Base-by-base conservation (phyloP, 768 basidiomycete species). In the Leccinum rimulosum region DNA sequence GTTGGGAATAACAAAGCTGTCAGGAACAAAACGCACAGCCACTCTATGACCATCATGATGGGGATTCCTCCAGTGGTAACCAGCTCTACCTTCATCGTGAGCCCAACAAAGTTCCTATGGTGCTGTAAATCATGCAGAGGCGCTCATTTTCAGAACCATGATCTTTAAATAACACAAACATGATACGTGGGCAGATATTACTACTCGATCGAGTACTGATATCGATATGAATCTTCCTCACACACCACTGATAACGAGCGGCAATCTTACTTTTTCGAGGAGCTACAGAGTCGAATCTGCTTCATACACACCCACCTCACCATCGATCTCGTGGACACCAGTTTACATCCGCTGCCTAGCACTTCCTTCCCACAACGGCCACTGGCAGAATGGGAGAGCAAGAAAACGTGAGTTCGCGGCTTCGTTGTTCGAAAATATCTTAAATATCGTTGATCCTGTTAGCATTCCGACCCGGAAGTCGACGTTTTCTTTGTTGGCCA, bases 141-240 rank as follows among this genome's bases (percentile, higher is more conserved):
- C 14, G 47, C 12, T 25, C 47, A 25, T 48, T 15, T 17, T 50
- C 8, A 52, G 40, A 38, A 56, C 53, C 56, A 55, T 52, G 48
- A 61, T 45, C 43, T 54, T 49, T 36, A 66, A 60, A 66, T 43
- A 54, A n/a, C n/a, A n/a, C n/a, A n/a, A n/a, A n/a, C n/a, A n/a
- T n/a, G n/a, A n/a, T n/a, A n/a, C 31, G 49, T 50, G 48, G 28
- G 11, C 35, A 51, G 53, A 48, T 52, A 27, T 7, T 1, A 35
- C 38, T 38, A 47, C 38, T 47, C n/a, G 55, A 54, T 50, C 45
- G n/a, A 30, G 50, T 31, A 28, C 65, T 59, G 66, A 69, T 70
- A 70, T 68, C 58, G 66, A 69, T 70, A 70, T 68, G 50, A 50
- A 63, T 63, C 60, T 58, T 60, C 68, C 68, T 68, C 68, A 68